phyloP scores from a whole-genome alignment of 768 basidiomycete species.

The Amylocystis lapponica region DNA sequence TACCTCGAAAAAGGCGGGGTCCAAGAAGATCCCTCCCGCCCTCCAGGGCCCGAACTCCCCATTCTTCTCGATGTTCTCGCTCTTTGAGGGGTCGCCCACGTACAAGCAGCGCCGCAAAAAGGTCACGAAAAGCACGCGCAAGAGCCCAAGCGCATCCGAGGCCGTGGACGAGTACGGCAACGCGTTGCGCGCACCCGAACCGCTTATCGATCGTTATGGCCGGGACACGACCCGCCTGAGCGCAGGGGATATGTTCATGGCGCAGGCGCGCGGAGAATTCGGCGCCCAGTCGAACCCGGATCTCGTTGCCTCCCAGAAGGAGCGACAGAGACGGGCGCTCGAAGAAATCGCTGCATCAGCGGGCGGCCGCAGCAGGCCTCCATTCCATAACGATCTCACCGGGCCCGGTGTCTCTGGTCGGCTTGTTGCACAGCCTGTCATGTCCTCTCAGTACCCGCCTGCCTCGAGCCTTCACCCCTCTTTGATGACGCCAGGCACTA shows the following conservation, averaged over 20 bases:
- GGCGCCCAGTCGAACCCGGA: constrained; percentile 25
- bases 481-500: constrained; percentile 1
- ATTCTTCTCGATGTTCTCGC: constrained; percentile 62
- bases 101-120: constrained; percentile 91
- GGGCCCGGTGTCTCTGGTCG: constrained; percentile 8
- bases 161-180: constrained; percentile 4
- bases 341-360: constrained; percentile 7
- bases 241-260: constrained; percentile 63
- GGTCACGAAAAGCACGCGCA: constrained; percentile 35
- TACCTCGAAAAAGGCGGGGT: constrained; percentile 2
- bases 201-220: constrained; percentile 27
- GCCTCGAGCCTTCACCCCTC: constrained; percentile 3
- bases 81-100: constrained; percentile 78
- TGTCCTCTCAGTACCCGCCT: neutral
- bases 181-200: constrained; percentile 18
- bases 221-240: constrained; percentile 31
- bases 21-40: constrained; percentile 17
- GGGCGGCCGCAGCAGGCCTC: neutral
- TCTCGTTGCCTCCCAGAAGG: constrained; percentile 22
- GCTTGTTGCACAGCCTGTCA: neutral
- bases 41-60: constrained; percentile 27
- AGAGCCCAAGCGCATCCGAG: constrained; percentile 1
- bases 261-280: constrained; percentile 55
- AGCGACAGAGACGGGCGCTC: constrained; percentile 27
- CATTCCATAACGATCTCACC: constrained; percentile 5